phyloP scores from a whole-genome alignment of 2,329 filamentous ascomycete species.

The Kalaharituber pfeilii region DNA sequence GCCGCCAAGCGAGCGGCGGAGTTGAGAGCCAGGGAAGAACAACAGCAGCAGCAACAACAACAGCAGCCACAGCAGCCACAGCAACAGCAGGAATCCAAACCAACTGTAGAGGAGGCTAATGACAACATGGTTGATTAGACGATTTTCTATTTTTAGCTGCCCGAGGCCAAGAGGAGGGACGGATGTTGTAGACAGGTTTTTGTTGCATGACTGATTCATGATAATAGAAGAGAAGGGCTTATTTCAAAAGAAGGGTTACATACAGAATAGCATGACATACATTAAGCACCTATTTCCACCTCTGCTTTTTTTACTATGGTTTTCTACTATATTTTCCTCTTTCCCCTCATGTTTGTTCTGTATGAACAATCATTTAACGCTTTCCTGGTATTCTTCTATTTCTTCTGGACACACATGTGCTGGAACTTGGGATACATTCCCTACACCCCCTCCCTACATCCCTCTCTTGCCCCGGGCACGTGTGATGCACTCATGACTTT shows the following conservation, averaged over 20 bases:
- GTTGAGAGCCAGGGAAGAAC: too few relatives aligned
- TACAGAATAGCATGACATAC: conserved; percentile 9
- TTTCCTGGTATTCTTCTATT: background rate
- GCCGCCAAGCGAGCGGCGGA: conserved; percentile 16
- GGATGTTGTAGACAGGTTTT: background rate
- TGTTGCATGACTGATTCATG: background rate
- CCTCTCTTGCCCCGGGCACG: too few relatives aligned
- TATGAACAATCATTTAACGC: background rate
- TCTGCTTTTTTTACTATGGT: conserved; percentile 5
- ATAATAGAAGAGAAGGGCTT: background rate
- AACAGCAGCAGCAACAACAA: background rate
- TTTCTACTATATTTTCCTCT: conserved; percentile 1
- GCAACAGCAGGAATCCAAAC: background rate
- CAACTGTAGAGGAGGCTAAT: conserved; percentile 2
- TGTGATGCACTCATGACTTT: too few relatives aligned
- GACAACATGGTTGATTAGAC: conserved; percentile 11
- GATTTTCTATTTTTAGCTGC: conserved; percentile 4
- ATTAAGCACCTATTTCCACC: conserved; percentile 5
- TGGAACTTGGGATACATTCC: background rate
- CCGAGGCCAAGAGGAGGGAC: background rate
- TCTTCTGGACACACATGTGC: background rate
- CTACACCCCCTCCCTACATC: too few relatives aligned
- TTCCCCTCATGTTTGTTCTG: conserved; percentile 1
- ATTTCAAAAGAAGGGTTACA: conserved; percentile 4
- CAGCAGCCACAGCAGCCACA: too few relatives aligned